Conservation (phyloP, 2,329 filamentous ascomycete genomes). For the Cercospora brassicicola region DNA sequence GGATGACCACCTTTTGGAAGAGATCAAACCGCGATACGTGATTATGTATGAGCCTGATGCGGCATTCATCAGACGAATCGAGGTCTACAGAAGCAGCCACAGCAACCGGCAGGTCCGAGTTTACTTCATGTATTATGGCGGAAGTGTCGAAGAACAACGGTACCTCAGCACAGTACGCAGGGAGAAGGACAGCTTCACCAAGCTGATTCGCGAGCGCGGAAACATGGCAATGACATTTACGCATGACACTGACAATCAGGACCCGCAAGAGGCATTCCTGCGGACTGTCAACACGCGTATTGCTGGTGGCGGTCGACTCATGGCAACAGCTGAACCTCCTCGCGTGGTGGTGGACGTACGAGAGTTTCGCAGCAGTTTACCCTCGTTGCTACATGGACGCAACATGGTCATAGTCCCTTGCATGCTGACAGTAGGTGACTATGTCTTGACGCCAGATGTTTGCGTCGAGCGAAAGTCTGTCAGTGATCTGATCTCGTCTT, state of each 20-base stretch:
- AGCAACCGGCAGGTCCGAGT: constrained; percentile 83
- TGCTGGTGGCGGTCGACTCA: constrained; percentile 82
- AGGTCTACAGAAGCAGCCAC: constrained; percentile 94
- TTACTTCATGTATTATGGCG: constrained; percentile 95
- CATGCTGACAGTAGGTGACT: constrained; percentile 95
- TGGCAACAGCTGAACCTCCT: constrained; percentile 81
- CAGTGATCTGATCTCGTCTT: constrained; percentile 84
- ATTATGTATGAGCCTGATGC: constrained; percentile 98
- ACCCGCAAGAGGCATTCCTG: constrained; percentile 87
- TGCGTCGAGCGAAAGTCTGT: constrained; percentile 95
- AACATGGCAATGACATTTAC: constrained; percentile 86
- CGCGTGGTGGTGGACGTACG: constrained; percentile 93
- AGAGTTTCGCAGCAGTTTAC: constrained; percentile 90
- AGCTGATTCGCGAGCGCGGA: constrained; percentile 88
- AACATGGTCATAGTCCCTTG: constrained; percentile 88
- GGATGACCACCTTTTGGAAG: constrained; percentile 94
- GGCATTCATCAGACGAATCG: constrained; percentile 88
- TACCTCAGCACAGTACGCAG: constrained; percentile 87
- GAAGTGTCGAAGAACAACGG: constrained; percentile 91
- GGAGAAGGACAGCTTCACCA: constrained; percentile 95
- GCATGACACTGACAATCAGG: constrained; percentile 67
- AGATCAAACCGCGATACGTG: constrained; percentile 88
- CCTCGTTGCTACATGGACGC: constrained; percentile 84
- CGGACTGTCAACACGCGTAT: constrained; percentile 96
- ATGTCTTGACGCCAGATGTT: constrained; percentile 85